Conservation (phyloP, 2,329 filamentous ascomycete genomes). For the Penicillium griseofulvum region DNA sequence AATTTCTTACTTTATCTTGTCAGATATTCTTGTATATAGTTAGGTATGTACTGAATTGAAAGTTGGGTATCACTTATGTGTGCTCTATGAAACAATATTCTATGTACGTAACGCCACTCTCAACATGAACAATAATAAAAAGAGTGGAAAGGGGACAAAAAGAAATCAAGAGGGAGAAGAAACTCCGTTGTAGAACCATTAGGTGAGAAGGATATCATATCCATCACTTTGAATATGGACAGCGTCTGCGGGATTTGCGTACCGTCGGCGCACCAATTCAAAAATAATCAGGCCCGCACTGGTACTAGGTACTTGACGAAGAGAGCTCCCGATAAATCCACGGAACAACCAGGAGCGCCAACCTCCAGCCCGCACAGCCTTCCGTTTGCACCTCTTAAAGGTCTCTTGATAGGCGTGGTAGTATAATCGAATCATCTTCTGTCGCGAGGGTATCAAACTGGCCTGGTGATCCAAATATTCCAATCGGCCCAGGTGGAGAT, state of each 20-base stretch:
- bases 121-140: background rate
- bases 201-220: conserved; percentile 60
- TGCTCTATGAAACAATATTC: background rate
- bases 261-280: conserved; percentile 61
- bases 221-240: conserved; percentile 58
- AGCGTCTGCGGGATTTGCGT: conserved; percentile 53
- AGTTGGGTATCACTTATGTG: background rate
- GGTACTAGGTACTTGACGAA: conserved; percentile 62
- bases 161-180: too few species aligned
- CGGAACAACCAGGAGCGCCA: conserved; percentile 58
- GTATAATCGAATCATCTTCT: conserved; percentile 53
- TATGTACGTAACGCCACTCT: background rate
- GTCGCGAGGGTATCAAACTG: conserved; percentile 41
- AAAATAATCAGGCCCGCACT: conserved; percentile 65
- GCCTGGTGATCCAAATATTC: conserved; percentile 58
- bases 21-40: background rate
- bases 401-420: conserved; percentile 62
- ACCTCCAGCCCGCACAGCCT: conserved; percentile 53
- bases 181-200: conserved; percentile 4
- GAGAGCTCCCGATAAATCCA: conserved; percentile 56
- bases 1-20: too few species aligned
- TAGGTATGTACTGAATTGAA: background rate
- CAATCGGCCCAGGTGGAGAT: conserved; percentile 58
- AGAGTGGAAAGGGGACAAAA: background rate
- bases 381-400: conserved; percentile 52